Evolutionary conservation across 495 filamentous ascomycete genomes (phyloP).

Genomic region (Neurospora discreta): DNA sequence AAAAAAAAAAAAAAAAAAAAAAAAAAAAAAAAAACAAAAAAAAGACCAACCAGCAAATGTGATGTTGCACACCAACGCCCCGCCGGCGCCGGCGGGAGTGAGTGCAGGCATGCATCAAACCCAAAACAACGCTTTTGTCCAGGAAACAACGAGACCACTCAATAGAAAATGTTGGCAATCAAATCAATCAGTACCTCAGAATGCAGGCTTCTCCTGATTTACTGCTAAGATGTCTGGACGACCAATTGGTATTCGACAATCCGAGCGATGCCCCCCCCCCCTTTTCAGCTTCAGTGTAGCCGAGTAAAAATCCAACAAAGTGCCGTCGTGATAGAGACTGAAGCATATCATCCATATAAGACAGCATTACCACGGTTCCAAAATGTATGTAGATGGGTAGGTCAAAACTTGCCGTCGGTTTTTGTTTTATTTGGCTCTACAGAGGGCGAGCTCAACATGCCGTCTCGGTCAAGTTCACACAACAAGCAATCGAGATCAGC

Average conservation of each 20-base stretch:
- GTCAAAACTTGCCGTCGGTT: no score
- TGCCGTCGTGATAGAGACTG: neutral
- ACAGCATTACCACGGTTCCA: neutral
- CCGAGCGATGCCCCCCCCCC: neutral
- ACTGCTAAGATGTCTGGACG: neutral
- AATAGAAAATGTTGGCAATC: no score
- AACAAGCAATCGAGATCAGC: neutral
- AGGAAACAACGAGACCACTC: no score
- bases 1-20: no score
- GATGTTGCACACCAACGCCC: neutral
- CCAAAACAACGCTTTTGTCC: no score
- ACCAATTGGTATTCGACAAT: neutral
- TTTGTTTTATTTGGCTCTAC: no score
- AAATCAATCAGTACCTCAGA: neutral
- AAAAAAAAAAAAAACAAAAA: neutral
- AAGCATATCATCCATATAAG: neutral
- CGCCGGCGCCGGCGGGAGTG: neutral
- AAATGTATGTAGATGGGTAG: neutral
- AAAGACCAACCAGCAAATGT: neutral
- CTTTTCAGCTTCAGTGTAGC: neutral
- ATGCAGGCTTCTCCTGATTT: neutral
- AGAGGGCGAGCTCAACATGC: neutral
- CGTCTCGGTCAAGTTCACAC: neutral
- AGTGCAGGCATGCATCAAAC: neutral
- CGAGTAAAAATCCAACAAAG: neutral